Conservation (phyloP, 768 basidiomycete genomes). For the Trametes coccinea region DNA sequence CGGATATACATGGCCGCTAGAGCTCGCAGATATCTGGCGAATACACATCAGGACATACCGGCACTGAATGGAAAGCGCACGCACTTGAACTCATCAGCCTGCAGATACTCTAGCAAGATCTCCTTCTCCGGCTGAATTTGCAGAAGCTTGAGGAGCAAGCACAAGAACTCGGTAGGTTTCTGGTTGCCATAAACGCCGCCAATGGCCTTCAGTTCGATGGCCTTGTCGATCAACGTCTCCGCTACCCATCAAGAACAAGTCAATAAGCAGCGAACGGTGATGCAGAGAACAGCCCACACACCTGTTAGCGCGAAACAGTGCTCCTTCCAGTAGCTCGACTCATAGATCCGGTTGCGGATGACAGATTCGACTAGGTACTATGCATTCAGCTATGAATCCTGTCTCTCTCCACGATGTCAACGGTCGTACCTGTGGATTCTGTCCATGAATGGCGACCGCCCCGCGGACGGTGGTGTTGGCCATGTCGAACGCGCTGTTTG, state of each 20-base stretch:
- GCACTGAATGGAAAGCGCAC: constrained; percentile 29
- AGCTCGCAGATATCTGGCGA: constrained; percentile 83
- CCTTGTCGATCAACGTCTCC: constrained; percentile 91
- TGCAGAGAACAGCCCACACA: constrained; percentile 34
- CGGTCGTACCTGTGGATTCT: constrained; percentile 86
- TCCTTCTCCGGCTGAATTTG: constrained; percentile 99
- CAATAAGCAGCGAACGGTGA: constrained; percentile 5
- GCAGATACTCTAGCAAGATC: constrained; percentile 91
- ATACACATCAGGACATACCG: background rate
- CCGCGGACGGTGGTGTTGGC: constrained; percentile 91
- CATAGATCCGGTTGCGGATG: constrained; percentile 94
- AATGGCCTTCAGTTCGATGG: constrained; percentile 76
- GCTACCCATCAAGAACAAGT: constrained; percentile 47
- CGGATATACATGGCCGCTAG: constrained; percentile 93
- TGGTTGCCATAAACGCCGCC: constrained; percentile 97
- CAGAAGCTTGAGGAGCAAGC: constrained; percentile 87
- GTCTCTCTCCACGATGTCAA: background rate
- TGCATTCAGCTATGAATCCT: constrained; percentile 27
- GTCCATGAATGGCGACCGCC: constrained; percentile 89
- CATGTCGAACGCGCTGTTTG: constrained; percentile 50
- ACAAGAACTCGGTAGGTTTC: constrained; percentile 91
- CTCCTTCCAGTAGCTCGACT: constrained; percentile 95
- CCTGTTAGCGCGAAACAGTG: constrained; percentile 97
- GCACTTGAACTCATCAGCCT: constrained; percentile 98
- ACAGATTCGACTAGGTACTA: constrained; percentile 95